Conservation (phyloP, 2,329 filamentous ascomycete genomes). For the Berkeleyomyces rouxiae region DNA sequence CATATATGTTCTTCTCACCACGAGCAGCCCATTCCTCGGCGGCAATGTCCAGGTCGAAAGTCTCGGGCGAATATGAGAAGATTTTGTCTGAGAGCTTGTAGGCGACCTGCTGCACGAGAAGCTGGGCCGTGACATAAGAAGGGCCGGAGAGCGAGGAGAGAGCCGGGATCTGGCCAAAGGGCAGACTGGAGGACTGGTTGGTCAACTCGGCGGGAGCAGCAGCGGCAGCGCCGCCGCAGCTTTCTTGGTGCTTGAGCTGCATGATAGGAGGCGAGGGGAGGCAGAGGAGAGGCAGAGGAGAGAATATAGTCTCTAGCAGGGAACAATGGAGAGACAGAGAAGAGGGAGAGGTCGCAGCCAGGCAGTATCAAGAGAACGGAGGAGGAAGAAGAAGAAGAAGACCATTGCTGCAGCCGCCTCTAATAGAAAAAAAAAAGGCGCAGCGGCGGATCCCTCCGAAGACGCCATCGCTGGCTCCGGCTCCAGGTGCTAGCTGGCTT, state of each 20-base stretch:
- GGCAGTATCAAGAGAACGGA: background rate
- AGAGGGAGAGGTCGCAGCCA: background rate
- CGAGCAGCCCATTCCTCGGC: conserved; percentile 59
- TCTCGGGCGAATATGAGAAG: conserved; percentile 89
- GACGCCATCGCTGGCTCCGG: background rate
- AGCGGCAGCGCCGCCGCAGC: conserved; percentile 10
- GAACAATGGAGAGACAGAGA: background rate
- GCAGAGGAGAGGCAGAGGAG: background rate
- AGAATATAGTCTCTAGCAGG: background rate
- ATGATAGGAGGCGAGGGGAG: background rate
- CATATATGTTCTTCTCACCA: conserved; percentile 63
- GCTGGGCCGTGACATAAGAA: conserved; percentile 84
- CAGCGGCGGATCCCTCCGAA: background rate
- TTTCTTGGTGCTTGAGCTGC: conserved; percentile 15
- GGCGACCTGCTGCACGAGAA: conserved; percentile 87
- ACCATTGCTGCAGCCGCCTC: background rate
- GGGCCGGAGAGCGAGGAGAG: conserved; percentile 58
- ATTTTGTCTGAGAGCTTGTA: conserved; percentile 93
- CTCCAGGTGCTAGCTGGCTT: background rate
- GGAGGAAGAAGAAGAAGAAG: background rate
- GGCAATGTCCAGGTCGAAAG: conserved; percentile 77
- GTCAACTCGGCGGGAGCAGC: conserved; percentile 7
- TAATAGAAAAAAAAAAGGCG: background rate
- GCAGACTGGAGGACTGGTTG: conserved; percentile 31
- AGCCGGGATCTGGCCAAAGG: conserved; percentile 38